phyloP scores from a whole-genome alignment of 495 filamentous ascomycete species.

The Aspergillus homomorphus region DNA sequence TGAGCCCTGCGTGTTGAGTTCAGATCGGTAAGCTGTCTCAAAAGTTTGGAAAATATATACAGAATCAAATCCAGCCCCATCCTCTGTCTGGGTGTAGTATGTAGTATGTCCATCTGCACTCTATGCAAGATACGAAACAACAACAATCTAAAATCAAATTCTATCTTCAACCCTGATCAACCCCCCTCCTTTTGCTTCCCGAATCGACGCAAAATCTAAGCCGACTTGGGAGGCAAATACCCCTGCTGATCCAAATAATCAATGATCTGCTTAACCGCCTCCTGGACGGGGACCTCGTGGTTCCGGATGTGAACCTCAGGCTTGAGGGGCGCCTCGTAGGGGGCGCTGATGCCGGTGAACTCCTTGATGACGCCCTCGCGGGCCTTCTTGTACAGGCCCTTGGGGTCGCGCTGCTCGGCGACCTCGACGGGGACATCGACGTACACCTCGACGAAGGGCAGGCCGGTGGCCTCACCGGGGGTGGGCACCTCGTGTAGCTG shows the following conservation, averaged over 20 bases:
- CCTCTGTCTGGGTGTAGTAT: too few relatives aligned
- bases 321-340: constrained; percentile 85
- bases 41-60: too few relatives aligned
- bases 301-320: constrained; percentile 84
- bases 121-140: background rate
- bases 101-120: constrained; percentile 11
- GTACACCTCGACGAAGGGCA: constrained; percentile 91
- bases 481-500: constrained; percentile 63
- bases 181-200: background rate
- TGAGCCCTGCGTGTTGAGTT: background rate
- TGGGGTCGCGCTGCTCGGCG: constrained; percentile 93
- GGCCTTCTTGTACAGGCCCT: constrained; percentile 97
- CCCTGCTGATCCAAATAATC: constrained; percentile 68
- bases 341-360: constrained; percentile 88
- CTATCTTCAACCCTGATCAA: background rate
- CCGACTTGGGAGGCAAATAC: constrained; percentile 53
- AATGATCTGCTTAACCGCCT: constrained; percentile 80
- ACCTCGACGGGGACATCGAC: constrained; percentile 84
- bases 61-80: constrained; percentile 2
- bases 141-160: background rate
- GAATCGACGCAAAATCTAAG: constrained; percentile 22
- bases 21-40: too few relatives aligned
- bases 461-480: constrained; percentile 47
- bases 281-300: constrained; percentile 72
- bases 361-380: constrained; percentile 90